phyloP scores from a whole-genome alignment of 2,329 filamentous ascomycete genomes.

The Sporothrix pallida region DNA sequence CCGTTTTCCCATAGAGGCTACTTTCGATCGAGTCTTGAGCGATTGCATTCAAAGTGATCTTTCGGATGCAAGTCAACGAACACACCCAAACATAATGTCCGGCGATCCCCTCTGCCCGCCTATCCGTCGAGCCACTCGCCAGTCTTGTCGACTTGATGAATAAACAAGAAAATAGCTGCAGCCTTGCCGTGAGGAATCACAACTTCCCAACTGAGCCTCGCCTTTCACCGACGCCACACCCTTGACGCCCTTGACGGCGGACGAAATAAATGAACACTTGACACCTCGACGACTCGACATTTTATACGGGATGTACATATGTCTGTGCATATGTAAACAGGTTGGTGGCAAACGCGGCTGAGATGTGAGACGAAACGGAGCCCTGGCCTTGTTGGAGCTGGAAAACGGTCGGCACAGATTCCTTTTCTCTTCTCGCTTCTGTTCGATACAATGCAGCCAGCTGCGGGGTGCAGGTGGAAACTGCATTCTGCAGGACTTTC shows the following conservation, averaged over 20 bases:
- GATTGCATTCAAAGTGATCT: not conserved
- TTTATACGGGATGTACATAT: not conserved
- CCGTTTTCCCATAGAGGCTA: not conserved
- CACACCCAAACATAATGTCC: not conserved
- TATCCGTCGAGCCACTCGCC: not conserved
- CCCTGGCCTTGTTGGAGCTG: not conserved
- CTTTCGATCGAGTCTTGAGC: not conserved
- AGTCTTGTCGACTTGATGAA: not conserved
- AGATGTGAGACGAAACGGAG: conserved; percentile 1
- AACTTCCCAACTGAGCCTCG: conserved; percentile 1
- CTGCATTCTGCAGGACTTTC: conserved; percentile 15
- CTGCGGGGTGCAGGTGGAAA: conserved; percentile 18
- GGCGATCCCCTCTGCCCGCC: not conserved
- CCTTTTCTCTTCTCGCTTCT: not conserved
- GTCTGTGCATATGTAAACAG: not conserved
- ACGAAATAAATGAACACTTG: not conserved
- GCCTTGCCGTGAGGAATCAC: conserved; percentile 20
- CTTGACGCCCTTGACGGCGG: not conserved
- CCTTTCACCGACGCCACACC: not conserved
- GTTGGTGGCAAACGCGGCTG: conserved; percentile 17
- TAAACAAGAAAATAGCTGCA: not conserved
- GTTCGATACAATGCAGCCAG: not conserved
- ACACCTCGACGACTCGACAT: too few relatives aligned
- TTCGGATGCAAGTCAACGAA: not conserved
- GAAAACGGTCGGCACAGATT: not conserved